Evolutionary conservation across 345 rosid species (phyloP), one percentile per base, ranked within the genome.

Genomic region (Brassica juncea): DNA sequence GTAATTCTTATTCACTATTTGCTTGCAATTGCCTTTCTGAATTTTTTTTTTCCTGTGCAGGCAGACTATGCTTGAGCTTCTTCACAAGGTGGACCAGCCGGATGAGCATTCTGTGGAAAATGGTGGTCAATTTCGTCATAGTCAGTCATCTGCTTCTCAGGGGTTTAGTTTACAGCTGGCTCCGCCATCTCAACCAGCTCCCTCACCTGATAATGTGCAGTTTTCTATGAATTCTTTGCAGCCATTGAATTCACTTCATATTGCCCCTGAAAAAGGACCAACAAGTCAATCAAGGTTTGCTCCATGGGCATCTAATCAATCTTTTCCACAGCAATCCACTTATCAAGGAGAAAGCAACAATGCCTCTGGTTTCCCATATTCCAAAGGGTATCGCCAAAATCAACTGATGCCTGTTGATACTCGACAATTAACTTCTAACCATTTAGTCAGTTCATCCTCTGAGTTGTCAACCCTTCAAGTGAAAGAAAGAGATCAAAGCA

Each of bases 51-150:
- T 44, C 62, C 32, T 44, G 62, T 80, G 84, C 89, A 92, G 97
- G 84, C 90, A 90, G 82, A 88, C 92, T 75, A 90, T 94, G 95
- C 89, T 92, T 76, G 95, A 94, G 84, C 98, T 92, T 81, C 91
- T 92, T 81, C 89, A 89, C 80, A 94, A 94, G 89, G 91, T 92
- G 80, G 93, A 92, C 81, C 90, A 87, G 52, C 79, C 91, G 34
- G 77, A 79, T 73, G 91, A 89, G 54, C 82, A 60, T 73, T 84
- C 83, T 60, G 74, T 82, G 44, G 91, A 86, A 57, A 86, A 87
- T 65, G 78, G 84, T 81, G 86, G 84, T 78, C 91, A 85, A 14
- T 75, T 86, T 76, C 90, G 80, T 78, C 89, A 80, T 62, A 83
- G 75, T 80, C 90, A 84, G 75, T 79, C 88, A 67, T 83, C 92